These are phyloP conservation scores for Teunomyces gatunensis DNA, from an alignment of 805 yeast species.

Conservation along the genomic window DNA sequence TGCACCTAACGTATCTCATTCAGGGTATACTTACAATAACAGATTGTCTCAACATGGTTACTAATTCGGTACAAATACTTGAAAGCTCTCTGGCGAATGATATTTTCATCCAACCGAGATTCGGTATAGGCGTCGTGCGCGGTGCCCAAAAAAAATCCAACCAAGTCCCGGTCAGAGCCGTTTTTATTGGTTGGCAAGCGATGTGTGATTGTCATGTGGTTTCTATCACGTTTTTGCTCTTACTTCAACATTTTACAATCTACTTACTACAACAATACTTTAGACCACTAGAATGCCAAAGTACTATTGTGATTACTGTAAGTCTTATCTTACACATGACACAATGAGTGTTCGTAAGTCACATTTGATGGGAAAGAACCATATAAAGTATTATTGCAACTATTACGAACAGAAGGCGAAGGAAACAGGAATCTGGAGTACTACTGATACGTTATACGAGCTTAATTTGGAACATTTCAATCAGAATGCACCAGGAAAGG, in stretches of 20 bases:
- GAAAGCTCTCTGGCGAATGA: constrained; percentile 4
- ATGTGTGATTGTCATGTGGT: not conserved
- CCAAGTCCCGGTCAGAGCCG: not conserved
- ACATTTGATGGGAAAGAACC: constrained; percentile 76
- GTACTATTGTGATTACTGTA: constrained; percentile 83
- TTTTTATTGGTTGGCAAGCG: constrained; percentile 3
- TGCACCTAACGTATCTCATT: not conserved
- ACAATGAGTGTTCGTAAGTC: constrained; percentile 82
- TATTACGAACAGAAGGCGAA: constrained; percentile 57
- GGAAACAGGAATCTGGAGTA: constrained; percentile 32
- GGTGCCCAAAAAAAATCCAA: constrained; percentile 1
- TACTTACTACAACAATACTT: no score
- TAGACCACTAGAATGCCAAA: constrained; percentile 49
- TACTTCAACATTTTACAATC: no score
- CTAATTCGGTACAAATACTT: constrained; percentile 4
- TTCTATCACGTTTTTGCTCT: not conserved
- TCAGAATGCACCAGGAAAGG: constrained; percentile 26
- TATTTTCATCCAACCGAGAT: constrained; percentile 4
- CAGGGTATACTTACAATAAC: constrained; percentile 31
- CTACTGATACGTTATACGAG: constrained; percentile 30
- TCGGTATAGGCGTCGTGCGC: constrained; percentile 3
- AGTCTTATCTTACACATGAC: constrained; percentile 80
- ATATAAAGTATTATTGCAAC: constrained; percentile 65
- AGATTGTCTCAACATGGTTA: constrained; percentile 39
- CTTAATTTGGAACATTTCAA: constrained; percentile 35